Conservation (phyloP, 1,139 yeast genomes). For the Keqinozyma sinolaborantium region DNA sequence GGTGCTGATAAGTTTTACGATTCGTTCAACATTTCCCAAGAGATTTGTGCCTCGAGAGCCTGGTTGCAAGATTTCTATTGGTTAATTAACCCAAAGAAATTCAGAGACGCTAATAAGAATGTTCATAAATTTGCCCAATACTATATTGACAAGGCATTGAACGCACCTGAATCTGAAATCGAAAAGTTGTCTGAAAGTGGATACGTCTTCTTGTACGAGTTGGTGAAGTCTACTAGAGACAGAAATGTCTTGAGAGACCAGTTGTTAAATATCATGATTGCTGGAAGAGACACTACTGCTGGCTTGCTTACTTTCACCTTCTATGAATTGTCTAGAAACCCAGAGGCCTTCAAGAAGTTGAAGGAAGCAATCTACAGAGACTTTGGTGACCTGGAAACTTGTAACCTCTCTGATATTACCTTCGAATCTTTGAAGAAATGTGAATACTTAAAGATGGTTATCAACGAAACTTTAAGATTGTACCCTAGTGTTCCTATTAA, state of each 20-base stretch:
- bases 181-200: constrained; percentile 17
- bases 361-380: constrained; percentile 16
- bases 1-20: constrained; percentile 21
- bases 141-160: constrained; percentile 28
- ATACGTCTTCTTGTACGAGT: constrained; percentile 25
- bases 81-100: constrained; percentile 19
- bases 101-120: constrained; percentile 14
- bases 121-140: constrained; percentile 28
- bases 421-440: constrained; percentile 47
- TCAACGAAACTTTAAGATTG: constrained; percentile 50
- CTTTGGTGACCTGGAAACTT: constrained; percentile 19
- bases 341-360: constrained; percentile 19
- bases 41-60: constrained; percentile 24
- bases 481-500: constrained; percentile 58
- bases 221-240: constrained; percentile 24
- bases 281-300: constrained; percentile 33
- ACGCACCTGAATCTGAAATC: constrained; percentile 18
- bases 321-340: constrained; percentile 21
- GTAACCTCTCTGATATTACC: constrained; percentile 22
- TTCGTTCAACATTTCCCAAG: constrained; percentile 28
- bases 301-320: constrained; percentile 24
- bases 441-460: constrained; percentile 39
- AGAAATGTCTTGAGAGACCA: constrained; percentile 24
- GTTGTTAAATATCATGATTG: constrained; percentile 27
- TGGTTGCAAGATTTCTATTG: constrained; percentile 26